Evolutionary conservation across 208 protist species (phyloP), one percentile per base, ranked within the genome.

Genomic region (Leishmania tarentolae): DNA sequence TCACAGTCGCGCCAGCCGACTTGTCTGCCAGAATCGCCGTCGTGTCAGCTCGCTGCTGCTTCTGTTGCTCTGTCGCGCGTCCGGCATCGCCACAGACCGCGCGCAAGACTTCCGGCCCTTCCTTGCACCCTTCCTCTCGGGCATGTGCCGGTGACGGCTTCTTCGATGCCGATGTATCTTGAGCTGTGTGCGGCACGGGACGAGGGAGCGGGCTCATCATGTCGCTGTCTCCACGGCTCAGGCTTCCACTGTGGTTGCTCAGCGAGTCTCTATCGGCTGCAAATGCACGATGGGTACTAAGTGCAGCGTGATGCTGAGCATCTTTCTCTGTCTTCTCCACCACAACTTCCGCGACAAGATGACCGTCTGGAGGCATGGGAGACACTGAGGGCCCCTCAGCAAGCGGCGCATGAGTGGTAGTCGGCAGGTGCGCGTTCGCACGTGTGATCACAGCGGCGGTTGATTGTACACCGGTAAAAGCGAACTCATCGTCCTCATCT

Each of bases 131-230:
- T 13, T 56, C 83, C 40, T 83, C 83, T 4, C 80, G 57, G 37
- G 44, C 40, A 40, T 81, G 79, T 9, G 76, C 76, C 17, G 76
- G 78, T 17, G 76, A 47, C 4, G 66, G n/a, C 21, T 70, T 50
- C 31, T 9, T 44, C 46, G 53, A 70, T 28, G 37, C 59, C 7
- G 59, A 77, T 21, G 75, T 75, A 19, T n/a, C 31, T 11, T 37
- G 73, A 46, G 78, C 8, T 11, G 21, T 28, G 1, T 76, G 59
- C 7, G 59, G 37, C 73, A 88, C 80, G 28, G 83, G 85, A 0
- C 83, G 83, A 0, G 85, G 85, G 53, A 89, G 47, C 11, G 85
- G 85, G 42, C 86, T 91, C 74, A 87, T 65, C 57, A 80, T 87
- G 53, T 70, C 52, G 53, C 76, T 73, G 37, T 61, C 56, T 56